phyloP scores from a whole-genome alignment of 23 red algal species.

The Gracilaria gracilis region DNA sequence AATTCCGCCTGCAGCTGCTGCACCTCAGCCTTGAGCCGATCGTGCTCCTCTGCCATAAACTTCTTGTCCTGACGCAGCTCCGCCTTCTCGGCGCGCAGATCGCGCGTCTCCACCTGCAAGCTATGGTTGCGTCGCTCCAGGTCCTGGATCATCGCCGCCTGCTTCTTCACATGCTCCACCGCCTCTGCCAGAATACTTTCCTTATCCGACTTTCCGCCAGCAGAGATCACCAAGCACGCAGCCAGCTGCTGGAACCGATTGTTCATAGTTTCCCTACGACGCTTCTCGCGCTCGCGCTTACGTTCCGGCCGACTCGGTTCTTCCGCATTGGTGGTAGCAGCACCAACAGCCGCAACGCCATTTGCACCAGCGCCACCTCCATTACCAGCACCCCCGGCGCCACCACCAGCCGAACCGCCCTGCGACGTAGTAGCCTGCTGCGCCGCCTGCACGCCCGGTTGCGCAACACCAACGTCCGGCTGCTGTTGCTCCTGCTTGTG shows the following conservation, averaged over 20 bases:
- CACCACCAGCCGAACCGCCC: slow-evolving; percentile 10
- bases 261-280: slow-evolving; percentile 62
- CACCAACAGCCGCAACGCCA: not conserved
- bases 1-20: slow-evolving; percentile 8
- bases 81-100: slow-evolving; percentile 57
- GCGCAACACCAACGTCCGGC: not conserved
- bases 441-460: not conserved
- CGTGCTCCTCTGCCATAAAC: slow-evolving; percentile 50
- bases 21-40: slow-evolving; percentile 39
- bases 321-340: not conserved
- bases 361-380: not conserved
- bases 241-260: slow-evolving; percentile 51
- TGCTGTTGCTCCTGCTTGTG: not conserved
- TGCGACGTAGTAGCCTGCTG: not conserved
- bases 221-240: slow-evolving; percentile 38
- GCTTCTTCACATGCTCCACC: slow-evolving; percentile 58
- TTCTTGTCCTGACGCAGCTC: slow-evolving; percentile 65
- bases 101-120: slow-evolving; percentile 42
- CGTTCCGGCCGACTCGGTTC: slow-evolving; percentile 60
- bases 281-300: slow-evolving; percentile 63
- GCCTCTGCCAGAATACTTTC: slow-evolving; percentile 66
- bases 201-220: slow-evolving; percentile 50
- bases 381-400: slow-evolving; percentile 7
- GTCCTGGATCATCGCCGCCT: slow-evolving; percentile 18
- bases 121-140: slow-evolving; percentile 34